Evolutionary conservation across 106 monocot species (phyloP), one percentile per base, ranked within the genome.

Genomic region (Platanthera guangdongensis): DNA sequence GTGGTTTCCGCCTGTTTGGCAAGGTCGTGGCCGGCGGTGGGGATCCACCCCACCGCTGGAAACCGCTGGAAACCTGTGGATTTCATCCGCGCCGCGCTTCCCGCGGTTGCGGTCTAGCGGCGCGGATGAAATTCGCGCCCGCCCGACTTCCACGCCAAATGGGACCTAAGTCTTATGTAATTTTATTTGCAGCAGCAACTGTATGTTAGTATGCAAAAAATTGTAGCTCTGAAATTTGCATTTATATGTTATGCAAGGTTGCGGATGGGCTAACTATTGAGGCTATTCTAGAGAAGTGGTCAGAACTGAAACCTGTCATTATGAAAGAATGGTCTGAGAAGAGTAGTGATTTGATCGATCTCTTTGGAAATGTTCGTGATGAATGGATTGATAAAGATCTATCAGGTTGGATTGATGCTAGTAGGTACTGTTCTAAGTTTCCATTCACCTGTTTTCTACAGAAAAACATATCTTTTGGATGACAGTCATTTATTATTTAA

Each of bases 341-440:
- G 8, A 84, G 84, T 74, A 90, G 86, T 74, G 57, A 77, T 52
- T 80, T 99, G 60, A 54, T 99, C 48, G 80, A 92, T 76, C 85
- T 99, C 46, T 99, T 99, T 92, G 99, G 99, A 55, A 89, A 45
- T 82, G 88, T 94, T 28, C 87, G 99, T 73, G 99, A 99, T 84
- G 92, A 94, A 73, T 99, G 99, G 99, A 87, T 99, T 53, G 79
- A 92, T 11, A 90, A 83, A 46, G 94, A 99, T 82, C 73, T 94
- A 51, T 72, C 83, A 16, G 88, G 92, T 47, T 99, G 99, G 99
- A 92, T 99, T 68, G 88, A 90, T 74, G 99, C 99, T 74, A 99
- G 94, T 83, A 99, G 99, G 99, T 94, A 83, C 21, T 11, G 49
- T 51, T 50, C 5, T 51, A 21, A 21, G 39, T 72, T 13, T 51